Percentiles rank a stretch among this genome's conserved stretches.
Evolutionary conservation across 805 yeast genomes (phyloP).

Genomic region (Schwanniomyces pseudopolymorphus): DNA sequence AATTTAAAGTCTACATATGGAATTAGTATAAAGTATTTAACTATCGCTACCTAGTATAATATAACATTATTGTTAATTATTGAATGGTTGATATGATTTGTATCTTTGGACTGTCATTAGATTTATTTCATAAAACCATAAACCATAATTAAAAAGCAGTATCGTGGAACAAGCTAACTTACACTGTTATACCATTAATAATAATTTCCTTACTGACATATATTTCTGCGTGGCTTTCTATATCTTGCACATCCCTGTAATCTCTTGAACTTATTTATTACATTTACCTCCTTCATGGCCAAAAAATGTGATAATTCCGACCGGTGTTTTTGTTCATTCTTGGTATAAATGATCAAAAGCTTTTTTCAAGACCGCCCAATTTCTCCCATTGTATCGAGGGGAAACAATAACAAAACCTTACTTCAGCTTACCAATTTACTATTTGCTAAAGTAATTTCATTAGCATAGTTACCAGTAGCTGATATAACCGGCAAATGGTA

Average conservation of each 20-base stretch:
- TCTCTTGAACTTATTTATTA: neutral
- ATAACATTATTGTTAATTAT: no score
- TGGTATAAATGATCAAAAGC: constrained; percentile 32
- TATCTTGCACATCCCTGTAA: neutral
- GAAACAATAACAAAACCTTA: constrained; percentile 32
- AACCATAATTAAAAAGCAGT: no score
- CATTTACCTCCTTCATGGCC: constrained; percentile 2
- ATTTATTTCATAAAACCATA: no score
- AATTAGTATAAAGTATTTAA: no score
- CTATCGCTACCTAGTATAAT: no score
- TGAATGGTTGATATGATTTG: no score
- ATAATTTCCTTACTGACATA: neutral
- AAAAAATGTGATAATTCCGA: constrained; percentile 2
- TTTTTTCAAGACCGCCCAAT: constrained; percentile 36
- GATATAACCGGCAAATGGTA: constrained; percentile 22
- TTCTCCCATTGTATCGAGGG: constrained; percentile 39
- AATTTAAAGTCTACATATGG: no score
- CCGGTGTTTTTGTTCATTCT: constrained; percentile 1
- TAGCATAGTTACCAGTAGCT: constrained; percentile 15
- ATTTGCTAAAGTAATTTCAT: constrained; percentile 24
- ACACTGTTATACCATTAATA: neutral
- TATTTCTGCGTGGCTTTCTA: neutral
- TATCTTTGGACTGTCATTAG: no score
- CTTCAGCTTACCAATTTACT: constrained; percentile 16
- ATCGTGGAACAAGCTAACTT: no score